Evolutionary conservation across 768 basidiomycete genomes (phyloP).

Genomic region (Russula abietina): DNA sequence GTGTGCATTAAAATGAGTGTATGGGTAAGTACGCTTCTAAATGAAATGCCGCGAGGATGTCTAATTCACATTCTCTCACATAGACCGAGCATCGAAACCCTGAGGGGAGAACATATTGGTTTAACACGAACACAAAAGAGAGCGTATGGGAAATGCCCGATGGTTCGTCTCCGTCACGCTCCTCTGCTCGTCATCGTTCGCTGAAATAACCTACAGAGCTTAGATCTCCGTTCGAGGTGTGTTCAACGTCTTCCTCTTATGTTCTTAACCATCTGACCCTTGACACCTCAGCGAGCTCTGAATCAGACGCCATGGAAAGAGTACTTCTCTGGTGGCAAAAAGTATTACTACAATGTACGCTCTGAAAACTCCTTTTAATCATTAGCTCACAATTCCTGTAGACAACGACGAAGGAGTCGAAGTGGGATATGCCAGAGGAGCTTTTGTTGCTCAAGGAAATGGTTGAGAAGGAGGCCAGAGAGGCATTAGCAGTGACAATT

Average conservation of each 20-base stretch:
- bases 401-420: constrained; percentile 86
- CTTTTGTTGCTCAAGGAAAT: constrained; percentile 77
- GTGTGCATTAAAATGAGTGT: constrained; percentile 2
- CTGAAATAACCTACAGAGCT: constrained; percentile 33
- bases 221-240: constrained; percentile 87
- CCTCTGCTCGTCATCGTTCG: not conserved
- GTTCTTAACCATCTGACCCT: not conserved
- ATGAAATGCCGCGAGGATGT: not conserved
- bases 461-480: constrained; percentile 67
- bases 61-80: not conserved
- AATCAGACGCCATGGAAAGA: constrained; percentile 93
- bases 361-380: not conserved
- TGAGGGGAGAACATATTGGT: constrained; percentile 98
- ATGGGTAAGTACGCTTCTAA: constrained; percentile 14
- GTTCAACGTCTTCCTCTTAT: constrained; percentile 21
- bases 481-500: constrained; percentile 28
- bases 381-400: constrained; percentile 32
- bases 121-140: constrained; percentile 79
- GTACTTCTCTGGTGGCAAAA: constrained; percentile 86
- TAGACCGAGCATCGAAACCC: constrained; percentile 93
- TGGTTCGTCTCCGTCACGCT: constrained; percentile 41
- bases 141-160: constrained; percentile 99
- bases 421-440: constrained; percentile 98
- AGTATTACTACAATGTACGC: constrained; percentile 84
- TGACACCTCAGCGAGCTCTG: constrained; percentile 61